Conservation (phyloP, 2,329 filamentous ascomycete genomes). For the Fusarium citri region DNA sequence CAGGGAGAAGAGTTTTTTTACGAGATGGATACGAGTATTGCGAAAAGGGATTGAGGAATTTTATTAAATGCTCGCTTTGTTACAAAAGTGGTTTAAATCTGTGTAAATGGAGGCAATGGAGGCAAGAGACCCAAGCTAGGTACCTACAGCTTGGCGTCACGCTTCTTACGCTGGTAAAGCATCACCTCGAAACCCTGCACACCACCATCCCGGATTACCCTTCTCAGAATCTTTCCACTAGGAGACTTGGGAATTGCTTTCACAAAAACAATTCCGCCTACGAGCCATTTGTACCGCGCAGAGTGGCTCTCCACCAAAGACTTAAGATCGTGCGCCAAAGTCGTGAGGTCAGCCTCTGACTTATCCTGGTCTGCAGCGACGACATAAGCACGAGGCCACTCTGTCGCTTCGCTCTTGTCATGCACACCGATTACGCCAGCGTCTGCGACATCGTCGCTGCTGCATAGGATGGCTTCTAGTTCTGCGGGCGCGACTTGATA, state of each 20-base stretch:
- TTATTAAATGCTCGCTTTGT: slow-evolving; percentile 6
- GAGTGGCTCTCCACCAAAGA: slow-evolving; percentile 69
- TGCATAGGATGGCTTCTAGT: slow-evolving; percentile 53
- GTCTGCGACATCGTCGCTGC: slow-evolving; percentile 65
- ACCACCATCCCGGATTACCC: slow-evolving; percentile 56
- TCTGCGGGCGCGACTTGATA: slow-evolving; percentile 70
- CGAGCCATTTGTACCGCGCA: slow-evolving; percentile 73
- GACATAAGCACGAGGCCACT: slow-evolving; percentile 73
- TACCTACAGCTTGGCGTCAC: slow-evolving; percentile 36
- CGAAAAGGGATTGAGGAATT: background rate
- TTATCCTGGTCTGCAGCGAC: slow-evolving; percentile 51
- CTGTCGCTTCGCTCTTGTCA: slow-evolving; percentile 67
- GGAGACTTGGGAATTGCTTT: slow-evolving; percentile 78
- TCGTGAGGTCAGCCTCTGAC: slow-evolving; percentile 54
- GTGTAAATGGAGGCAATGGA: background rate
- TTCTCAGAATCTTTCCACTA: slow-evolving; percentile 61
- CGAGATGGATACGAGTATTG: background rate
- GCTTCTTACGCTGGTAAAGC: slow-evolving; percentile 44
- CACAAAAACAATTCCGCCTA: slow-evolving; percentile 77
- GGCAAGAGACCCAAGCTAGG: background rate
- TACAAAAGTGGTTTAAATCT: background rate
- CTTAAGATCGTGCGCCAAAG: slow-evolving; percentile 65
- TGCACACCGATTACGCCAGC: slow-evolving; percentile 73
- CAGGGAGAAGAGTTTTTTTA: background rate
- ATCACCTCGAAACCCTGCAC: slow-evolving; percentile 50